A percentile compares a stretch with the other conserved stretches of the same genome.
These are phyloP conservation scores for Lactarius deliciosus DNA, from an alignment of 768 basidiomycete species.

Conservation along the genomic window DNA sequence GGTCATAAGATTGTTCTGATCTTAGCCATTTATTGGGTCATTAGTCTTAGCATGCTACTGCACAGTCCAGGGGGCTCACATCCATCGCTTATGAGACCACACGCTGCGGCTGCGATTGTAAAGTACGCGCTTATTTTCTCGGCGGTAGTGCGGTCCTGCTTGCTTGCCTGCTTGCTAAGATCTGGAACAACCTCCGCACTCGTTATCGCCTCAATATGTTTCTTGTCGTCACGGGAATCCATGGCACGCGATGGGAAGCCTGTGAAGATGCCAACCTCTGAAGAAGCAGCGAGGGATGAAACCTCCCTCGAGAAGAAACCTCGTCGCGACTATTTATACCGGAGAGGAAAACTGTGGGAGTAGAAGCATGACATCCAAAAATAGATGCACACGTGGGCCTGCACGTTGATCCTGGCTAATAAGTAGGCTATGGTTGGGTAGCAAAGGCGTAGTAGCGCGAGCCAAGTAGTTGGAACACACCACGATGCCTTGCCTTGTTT, in stretches of 20 bases:
- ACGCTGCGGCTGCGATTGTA: slow-evolving; percentile 62
- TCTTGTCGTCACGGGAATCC: slow-evolving; percentile 5
- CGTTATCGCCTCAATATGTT: slow-evolving; percentile 1
- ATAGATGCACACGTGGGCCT: slow-evolving; percentile 18
- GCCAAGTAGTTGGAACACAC: slow-evolving; percentile 9
- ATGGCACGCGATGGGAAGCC: slow-evolving; percentile 2
- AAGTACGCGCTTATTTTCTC: slow-evolving; percentile 57
- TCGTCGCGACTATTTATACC: slow-evolving; percentile 19
- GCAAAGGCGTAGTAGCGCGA: background rate
- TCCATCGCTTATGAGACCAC: slow-evolving; percentile 65
- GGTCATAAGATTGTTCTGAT: slow-evolving; percentile 72
- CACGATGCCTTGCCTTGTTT: background rate
- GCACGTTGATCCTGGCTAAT: background rate
- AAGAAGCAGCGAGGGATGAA: slow-evolving; percentile 2
- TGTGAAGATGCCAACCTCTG: background rate
- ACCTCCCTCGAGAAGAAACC: background rate
- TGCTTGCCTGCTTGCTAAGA: slow-evolving; percentile 8
- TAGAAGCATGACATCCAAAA: slow-evolving; percentile 7
- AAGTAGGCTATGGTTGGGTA: background rate
- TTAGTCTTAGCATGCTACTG: slow-evolving; percentile 14
- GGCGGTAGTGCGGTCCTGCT: slow-evolving; percentile 11
- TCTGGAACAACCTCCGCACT: slow-evolving; percentile 14
- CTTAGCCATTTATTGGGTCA: slow-evolving; percentile 35
- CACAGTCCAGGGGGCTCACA: slow-evolving; percentile 38
- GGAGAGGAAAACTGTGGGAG: slow-evolving; percentile 1